Percentiles rank a stretch among this genome's conserved stretches.
Conservation (phyloP, 2,329 filamentous ascomycete genomes). For the Epichloe festucae region DNA sequence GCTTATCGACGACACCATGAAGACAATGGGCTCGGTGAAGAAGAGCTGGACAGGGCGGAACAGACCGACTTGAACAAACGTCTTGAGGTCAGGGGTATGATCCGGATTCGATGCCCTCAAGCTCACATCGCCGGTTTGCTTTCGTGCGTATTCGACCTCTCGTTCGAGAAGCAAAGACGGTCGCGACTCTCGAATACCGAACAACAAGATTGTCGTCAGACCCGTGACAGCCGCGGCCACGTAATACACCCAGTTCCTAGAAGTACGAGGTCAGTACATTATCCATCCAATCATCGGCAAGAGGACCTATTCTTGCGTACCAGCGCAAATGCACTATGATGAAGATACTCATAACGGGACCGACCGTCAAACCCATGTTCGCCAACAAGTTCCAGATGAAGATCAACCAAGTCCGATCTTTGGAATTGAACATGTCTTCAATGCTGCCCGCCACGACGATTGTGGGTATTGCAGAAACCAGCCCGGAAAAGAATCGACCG, state of each 20-base stretch:
- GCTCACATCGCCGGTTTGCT: neutral
- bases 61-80: neutral
- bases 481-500: neutral
- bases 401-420: neutral
- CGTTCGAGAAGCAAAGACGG: neutral
- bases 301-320: neutral
- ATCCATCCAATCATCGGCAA: too few relatives aligned
- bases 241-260: neutral
- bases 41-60: neutral
- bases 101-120: neutral
- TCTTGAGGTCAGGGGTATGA: neutral
- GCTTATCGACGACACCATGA: neutral
- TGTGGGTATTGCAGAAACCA: neutral
- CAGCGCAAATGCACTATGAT: neutral
- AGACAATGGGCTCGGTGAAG: conserved; percentile 1
- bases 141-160: neutral
- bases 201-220: neutral
- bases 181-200: neutral
- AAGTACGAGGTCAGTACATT: neutral
- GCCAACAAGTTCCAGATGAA: neutral
- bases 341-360: neutral
- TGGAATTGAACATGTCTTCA: neutral
- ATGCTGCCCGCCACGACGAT: neutral
- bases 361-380: neutral
- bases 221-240: neutral